Conservation (phyloP, 1,284 basidiomycete species). For the Tilletia caries region DNA sequence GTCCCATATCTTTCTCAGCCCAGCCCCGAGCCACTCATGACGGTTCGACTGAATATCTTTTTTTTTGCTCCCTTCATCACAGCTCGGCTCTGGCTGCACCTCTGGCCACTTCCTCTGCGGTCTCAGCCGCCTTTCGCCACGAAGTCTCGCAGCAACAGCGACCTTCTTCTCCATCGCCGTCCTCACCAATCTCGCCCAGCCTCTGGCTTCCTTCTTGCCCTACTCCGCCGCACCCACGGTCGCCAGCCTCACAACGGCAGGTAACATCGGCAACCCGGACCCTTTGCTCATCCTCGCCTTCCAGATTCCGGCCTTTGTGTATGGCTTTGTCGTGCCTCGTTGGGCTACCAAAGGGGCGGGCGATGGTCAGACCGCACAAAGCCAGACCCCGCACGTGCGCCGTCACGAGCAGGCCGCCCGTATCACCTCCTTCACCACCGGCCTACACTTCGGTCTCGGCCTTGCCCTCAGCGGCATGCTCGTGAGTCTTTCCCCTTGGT, state of each 20-base stretch:
- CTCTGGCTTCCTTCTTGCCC: slow-evolving; percentile 10
- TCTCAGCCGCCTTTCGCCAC: slow-evolving; percentile 40
- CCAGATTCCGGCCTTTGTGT: slow-evolving; percentile 38
- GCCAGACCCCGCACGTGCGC: neutral
- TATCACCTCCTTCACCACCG: slow-evolving; percentile 35
- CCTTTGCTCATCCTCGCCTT: slow-evolving; percentile 28
- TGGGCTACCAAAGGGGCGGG: neutral
- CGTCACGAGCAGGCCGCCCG: slow-evolving; percentile 25
- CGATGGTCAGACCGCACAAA: neutral
- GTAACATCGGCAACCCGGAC: slow-evolving; percentile 17
- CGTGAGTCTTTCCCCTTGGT: slow-evolving; percentile 23
- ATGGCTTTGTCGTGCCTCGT: slow-evolving; percentile 17
- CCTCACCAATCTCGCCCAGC: slow-evolving; percentile 29
- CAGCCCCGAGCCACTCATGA: too few relatives aligned
- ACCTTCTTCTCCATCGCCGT: slow-evolving; percentile 50
- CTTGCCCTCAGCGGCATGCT: slow-evolving; percentile 51
- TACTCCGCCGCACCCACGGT: neutral
- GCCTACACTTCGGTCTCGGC: slow-evolving; percentile 48
- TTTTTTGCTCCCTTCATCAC: neutral
- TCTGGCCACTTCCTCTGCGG: slow-evolving; percentile 51
- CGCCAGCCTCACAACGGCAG: neutral
- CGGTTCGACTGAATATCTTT: neutral
- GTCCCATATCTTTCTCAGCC: neutral
- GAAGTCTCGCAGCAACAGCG: slow-evolving; percentile 42
- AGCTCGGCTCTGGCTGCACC: slow-evolving; percentile 50